These are phyloP conservation scores for Athelia sp. DNA, from an alignment of 1,284 basidiomycete genomes.

Conservation along the genomic window DNA sequence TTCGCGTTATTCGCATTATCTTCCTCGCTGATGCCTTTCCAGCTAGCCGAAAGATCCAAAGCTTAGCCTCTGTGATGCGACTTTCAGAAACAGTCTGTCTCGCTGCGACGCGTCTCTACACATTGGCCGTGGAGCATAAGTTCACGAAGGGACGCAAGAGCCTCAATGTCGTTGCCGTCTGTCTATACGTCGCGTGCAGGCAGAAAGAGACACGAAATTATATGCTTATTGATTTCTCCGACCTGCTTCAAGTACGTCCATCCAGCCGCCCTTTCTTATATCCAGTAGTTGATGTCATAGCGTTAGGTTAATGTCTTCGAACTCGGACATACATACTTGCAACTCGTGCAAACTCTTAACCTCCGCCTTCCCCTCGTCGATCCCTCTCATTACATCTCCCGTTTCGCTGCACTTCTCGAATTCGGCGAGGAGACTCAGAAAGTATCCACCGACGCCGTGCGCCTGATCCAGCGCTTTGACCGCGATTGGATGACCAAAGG, in stretches of 20 bases:
- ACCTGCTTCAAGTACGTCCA: conserved; percentile 72
- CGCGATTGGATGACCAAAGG: conserved; percentile 98
- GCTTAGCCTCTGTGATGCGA: conserved; percentile 73
- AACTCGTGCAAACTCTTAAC: conserved; percentile 87
- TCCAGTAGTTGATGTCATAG: neutral
- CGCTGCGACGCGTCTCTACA: conserved; percentile 86
- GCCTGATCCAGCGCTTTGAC: conserved; percentile 92
- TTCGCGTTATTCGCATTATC: neutral
- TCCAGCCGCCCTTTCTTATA: conserved; percentile 2
- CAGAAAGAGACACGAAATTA: conserved; percentile 87
- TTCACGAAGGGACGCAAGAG: conserved; percentile 92
- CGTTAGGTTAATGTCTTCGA: conserved; percentile 97
- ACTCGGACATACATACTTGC: conserved; percentile 93
- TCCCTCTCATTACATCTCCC: conserved; percentile 95
- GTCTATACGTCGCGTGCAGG: conserved; percentile 92
- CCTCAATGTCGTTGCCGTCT: conserved; percentile 92
- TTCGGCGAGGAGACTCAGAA: conserved; percentile 93
- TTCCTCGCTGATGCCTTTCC: conserved; percentile 1
- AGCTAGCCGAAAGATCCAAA: conserved; percentile 83
- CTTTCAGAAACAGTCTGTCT: conserved; percentile 79
- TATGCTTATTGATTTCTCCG: conserved; percentile 99
- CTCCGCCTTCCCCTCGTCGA: conserved; percentile 90
- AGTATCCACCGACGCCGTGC: conserved; percentile 91
- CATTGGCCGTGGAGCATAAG: conserved; percentile 89
- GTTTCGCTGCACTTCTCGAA: conserved; percentile 95